Evolutionary conservation across 2,329 filamentous ascomycete genomes (phyloP), one percentile per base, ranked within the genome.

Genomic region (Aspergillus fischeri): DNA sequence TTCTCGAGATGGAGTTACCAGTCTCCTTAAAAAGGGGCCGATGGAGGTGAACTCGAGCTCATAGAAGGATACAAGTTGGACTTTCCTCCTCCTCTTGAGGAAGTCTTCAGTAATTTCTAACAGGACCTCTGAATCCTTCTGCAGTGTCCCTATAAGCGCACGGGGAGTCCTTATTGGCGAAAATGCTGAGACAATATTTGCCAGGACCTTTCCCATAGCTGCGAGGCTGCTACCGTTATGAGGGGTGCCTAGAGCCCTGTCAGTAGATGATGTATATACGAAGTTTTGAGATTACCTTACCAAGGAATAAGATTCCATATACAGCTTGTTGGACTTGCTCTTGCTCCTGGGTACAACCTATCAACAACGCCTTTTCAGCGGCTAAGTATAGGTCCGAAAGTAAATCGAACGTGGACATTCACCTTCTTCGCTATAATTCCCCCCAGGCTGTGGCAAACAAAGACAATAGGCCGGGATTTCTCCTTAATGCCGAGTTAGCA

Each of bases 381-480:
- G 27, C 50, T 54, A 54, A 38, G 21, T 10, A 20, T 20, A 49
- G 3, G 4, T 49, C 42, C 17, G 28, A 20, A 21, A 21, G 42
- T 27, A 7, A 17, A 50, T 20, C 10, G 4, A 17, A 25, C 24
- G 9, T 44, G 25, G 49, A 5, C n/a, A 17, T 21, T 54, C 21
- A 57, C 51, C 55, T 57, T 57, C 49, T 57, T 57, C 28, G 44
- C 55, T 27, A 57, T 48, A 25, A 57, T 57, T 20, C 55, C 55
- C 29, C 55, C 55, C 25, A 57, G 52, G 41, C 55, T 57, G 49
- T 57, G 55, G 41, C 44, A 49, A 48, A 54, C 28, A 45, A 53
- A 53, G 9, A 57, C 45, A 51, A 57, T 52, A 35, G 47, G 55
- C 35, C 55, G 49, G 38, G 24, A 44, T 28, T 29, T 53, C 25